Percentiles rank a stretch among this genome's conserved stretches.
phyloP scores from a whole-genome alignment of 2,329 filamentous ascomycete species.

The Ilyonectria robusta region DNA sequence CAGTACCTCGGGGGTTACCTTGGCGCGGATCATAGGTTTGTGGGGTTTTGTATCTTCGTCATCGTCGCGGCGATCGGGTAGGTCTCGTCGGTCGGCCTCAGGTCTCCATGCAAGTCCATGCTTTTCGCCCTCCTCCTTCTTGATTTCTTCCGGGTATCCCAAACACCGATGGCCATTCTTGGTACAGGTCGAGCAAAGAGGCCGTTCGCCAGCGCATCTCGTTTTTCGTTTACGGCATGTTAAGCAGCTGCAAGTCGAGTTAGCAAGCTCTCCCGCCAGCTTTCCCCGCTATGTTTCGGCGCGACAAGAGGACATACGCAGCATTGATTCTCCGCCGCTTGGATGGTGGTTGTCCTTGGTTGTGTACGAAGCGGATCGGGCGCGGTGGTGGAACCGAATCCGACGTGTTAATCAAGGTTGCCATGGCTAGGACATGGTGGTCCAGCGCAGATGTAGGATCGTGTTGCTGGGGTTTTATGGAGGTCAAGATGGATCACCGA shows the following conservation, averaged over 20 bases:
- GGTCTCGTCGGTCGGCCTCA: slow-evolving; percentile 44
- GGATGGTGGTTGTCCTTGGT: slow-evolving; percentile 83
- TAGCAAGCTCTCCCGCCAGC: slow-evolving; percentile 15
- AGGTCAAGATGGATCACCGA: slow-evolving; percentile 32
- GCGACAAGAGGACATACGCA: slow-evolving; percentile 68
- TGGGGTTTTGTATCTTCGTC: slow-evolving; percentile 56
- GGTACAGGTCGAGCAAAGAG: slow-evolving; percentile 79
- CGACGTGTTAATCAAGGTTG: slow-evolving; percentile 59
- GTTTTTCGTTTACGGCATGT: slow-evolving; percentile 83
- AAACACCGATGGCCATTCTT: slow-evolving; percentile 79
- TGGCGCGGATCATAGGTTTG: slow-evolving; percentile 29
- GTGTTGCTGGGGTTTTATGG: slow-evolving; percentile 20
- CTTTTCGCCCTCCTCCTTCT: slow-evolving; percentile 58
- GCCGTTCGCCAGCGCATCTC: slow-evolving; percentile 80
- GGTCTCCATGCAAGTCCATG: slow-evolving; percentile 20
- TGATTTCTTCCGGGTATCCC: slow-evolving; percentile 72
- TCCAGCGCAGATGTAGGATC: slow-evolving; percentile 35
- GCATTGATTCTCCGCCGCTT: slow-evolving; percentile 85
- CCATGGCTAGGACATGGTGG: slow-evolving; percentile 62
- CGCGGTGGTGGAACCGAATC: slow-evolving; percentile 62
- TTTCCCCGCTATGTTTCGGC: not conserved
- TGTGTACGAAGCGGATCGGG: slow-evolving; percentile 85
- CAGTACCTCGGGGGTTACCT: slow-evolving; percentile 31
- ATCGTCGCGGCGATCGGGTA: slow-evolving; percentile 50
- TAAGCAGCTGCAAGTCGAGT: slow-evolving; percentile 42